These are phyloP conservation scores for Biancaea sappan DNA, from an alignment of 306 rosid genomes.

Conservation along the genomic window DNA sequence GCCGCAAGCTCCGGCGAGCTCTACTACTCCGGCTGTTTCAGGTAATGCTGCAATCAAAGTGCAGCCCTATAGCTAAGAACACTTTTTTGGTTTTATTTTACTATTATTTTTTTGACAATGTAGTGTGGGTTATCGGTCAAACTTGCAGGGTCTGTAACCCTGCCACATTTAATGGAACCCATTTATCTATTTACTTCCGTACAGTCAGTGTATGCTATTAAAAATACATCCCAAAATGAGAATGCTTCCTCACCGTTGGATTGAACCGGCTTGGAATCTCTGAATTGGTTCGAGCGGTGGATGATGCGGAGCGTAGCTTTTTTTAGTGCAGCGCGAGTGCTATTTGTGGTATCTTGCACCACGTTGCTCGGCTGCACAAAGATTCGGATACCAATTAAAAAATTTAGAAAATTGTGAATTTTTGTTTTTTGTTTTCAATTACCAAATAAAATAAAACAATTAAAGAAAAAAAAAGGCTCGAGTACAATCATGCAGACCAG, in stretches of 20 bases:
- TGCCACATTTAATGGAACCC: conserved; percentile 66
- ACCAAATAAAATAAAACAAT: background rate
- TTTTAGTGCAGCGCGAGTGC: background rate
- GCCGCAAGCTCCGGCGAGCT: conserved; percentile 36
- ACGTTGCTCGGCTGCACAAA: conserved; percentile 44
- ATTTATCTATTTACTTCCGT: conserved; percentile 21
- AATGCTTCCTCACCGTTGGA: conserved; percentile 1
- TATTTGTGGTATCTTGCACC: conserved; percentile 37
- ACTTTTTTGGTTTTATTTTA: background rate
- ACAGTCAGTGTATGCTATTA: conserved; percentile 29
- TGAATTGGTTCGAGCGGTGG: conserved; percentile 16
- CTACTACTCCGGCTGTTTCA: conserved; percentile 46
- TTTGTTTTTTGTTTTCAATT: background rate
- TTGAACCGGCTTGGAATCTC: background rate
- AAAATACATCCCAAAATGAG: conserved; percentile 19
- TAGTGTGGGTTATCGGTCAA: conserved; percentile 63
- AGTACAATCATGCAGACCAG: conserved; percentile 52
- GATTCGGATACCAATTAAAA: conserved; percentile 36
- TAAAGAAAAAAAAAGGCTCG: background rate
- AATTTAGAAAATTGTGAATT: background rate
- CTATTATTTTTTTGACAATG: conserved; percentile 28
- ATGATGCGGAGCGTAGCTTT: background rate
- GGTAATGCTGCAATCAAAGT: conserved; percentile 49
- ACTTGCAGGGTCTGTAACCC: conserved; percentile 72
- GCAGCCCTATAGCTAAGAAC: conserved; percentile 35